Evolutionary conservation across 108 stramenopile genomes (phyloP), one percentile per base, ranked within the genome.

Genomic region (Parmales sp.): DNA sequence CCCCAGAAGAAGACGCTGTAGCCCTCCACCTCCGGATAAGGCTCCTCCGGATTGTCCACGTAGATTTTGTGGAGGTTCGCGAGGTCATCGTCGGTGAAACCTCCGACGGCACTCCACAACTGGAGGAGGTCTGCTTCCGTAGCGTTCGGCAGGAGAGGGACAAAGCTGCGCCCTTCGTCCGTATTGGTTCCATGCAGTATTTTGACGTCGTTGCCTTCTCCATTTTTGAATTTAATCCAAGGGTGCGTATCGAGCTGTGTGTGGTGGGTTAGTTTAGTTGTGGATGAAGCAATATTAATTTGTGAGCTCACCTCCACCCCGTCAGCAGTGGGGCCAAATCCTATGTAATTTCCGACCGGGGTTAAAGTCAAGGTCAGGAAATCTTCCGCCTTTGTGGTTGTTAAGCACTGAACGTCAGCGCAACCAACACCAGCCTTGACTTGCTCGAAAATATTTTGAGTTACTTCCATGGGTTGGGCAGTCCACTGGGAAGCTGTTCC

Each of bases 401-500:
- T 3, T 3, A 60, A 31, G 31, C 54, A 60, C 3, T 28, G 16
- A 2, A 60, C 54, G 26, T 23, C 3, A 1, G 29, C 4, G 54
- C 69, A 70, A 29, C 16, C 9, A 4, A 38, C 16, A 1, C 8
- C 3, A n/a, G 38, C 29, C 23, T 34, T 25, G n/a, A 70, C 16
- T n/a, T 16, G 11, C 26, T 20, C 37, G 69, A 46, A 70, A 22
- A 31, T 63, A 37, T 13, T 38, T 44, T 45, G 8, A 7, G 46
- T 18, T 13, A 41, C 8, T 0, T 2, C 16, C 16, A 64, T 9
- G 25, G 69, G 51, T 19, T 38, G 31, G 3, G 60, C 37, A 34
- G 13, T n/a, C 69, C 69, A 70, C 8, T 7, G 28, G 13, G 50
- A 26, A 26, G 41, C 38, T 3, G 50, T 22, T 23, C 70, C 70